Base-by-base conservation (phyloP, 2,329 filamentous ascomycete genomes). In the Ceratocystis cacaofunesta region DNA sequence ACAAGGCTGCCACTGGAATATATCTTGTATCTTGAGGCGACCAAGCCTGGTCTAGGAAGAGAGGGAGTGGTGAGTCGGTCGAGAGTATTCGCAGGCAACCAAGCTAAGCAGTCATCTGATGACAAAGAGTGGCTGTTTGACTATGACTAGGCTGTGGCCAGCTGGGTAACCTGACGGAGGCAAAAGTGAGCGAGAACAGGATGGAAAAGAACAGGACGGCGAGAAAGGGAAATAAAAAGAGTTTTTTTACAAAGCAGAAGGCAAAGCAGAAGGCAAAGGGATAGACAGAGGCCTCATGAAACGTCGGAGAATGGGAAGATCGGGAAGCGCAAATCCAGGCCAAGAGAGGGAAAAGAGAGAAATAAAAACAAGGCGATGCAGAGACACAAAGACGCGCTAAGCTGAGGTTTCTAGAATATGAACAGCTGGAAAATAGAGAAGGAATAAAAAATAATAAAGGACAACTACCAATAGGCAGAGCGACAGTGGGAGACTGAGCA, bases 101-200 rank as follows among this genome's bases (percentile, higher is more conserved):
- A 65, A 61, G 48, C 52, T 63, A 48, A 48, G 44, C 50, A 66
- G 61, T 66, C 65, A 66, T 66, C 61, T 65, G 63, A 65, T 50
- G 63, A 48, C 50, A 61, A 43, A 62, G 36, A 48, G 36, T 15
- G 43, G 46, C 61, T 46, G 43, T 62, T 44, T 48, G 25, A 50
- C 60, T 43, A 46, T 48, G 25, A 62, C 41, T 48, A 62, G 61
- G 61, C 22, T 62, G 61, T 48, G 17, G 41, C 41, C 12, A 12
- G 43, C 46, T 62, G 41, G 32, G 61, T 46, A 62, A 48, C 61
- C 61, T 62, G 57, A 48, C 57, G 44, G 41, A 36, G 62, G 22
- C 41, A 36, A 62, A 36, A 62, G 41, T 66, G 10, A 22, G 41
- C n/a, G 5, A 19, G 28, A 43, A 17, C 30, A 63, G 28, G 17